Evolutionary conservation across 169 alveolate genomes (phyloP), one percentile per base, ranked within the genome.

Genomic region (Theileria luwenshuni): DNA sequence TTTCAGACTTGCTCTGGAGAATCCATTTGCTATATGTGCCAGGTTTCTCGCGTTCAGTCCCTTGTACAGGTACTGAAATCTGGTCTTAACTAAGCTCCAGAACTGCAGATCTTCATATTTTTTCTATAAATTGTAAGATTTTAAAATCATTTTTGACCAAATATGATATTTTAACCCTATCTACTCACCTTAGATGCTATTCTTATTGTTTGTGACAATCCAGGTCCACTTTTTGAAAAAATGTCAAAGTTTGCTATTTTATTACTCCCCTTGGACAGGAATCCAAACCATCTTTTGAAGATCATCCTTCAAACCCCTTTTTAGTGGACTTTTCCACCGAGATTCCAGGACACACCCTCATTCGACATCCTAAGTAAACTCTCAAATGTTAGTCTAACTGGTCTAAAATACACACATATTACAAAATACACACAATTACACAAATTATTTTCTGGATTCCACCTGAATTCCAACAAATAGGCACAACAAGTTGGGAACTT

Each of bases 151-250:
- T 21, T 6, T 10, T 8, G 21, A 5, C 7, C 0, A 3, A 13
- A 17, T 1, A 0, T 23, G 42, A 25, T 1, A 17, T 21, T 17
- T 13, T 17, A 12, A 12, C n/a, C 15, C 25, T 23, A 30, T 33
- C 3, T n/a, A 48, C 77, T n/a, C n/a, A 81, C 89, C 79, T 74
- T 45, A 13, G 85, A 81, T 21, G 76, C 79, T 27, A 72, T 35
- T 30, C 85, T 33, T 0, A 81, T 30, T 19, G 47, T 62, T 27
- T 65, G 75, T 1, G 89, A 45, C 43, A 81, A 52, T 43, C 74
- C 83, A 25, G 86, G 67, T n/a, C 72, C 81, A 33, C 52, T 73
- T 65, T 65, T 81, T 17, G 77, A 15, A 30, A 27, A 73, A 12
- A 81, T 67, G 19, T 73, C 72, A 13, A 56, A 33, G 19, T 81